Evolutionary conservation across 768 basidiomycete species (phyloP).

Genomic region (Chiua virens): DNA sequence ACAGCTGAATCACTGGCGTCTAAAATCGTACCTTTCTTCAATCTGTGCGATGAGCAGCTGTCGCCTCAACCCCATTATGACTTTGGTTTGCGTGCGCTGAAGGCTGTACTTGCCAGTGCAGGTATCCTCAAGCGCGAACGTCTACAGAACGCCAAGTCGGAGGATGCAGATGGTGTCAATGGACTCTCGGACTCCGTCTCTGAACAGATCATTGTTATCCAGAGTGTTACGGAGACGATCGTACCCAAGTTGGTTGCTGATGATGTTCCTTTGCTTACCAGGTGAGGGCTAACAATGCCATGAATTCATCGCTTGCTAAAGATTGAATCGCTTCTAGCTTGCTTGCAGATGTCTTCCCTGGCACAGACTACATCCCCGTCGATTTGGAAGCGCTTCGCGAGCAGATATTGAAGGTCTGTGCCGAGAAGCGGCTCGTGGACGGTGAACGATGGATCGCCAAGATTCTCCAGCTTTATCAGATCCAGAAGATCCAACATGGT

Average conservation of each 20-base stretch:
- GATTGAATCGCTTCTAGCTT: constrained; percentile 48
- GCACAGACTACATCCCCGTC: constrained; percentile 87
- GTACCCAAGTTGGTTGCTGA: constrained; percentile 97
- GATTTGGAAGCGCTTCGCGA: constrained; percentile 84
- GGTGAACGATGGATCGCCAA: constrained; percentile 93
- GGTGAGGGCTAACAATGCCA: constrained; percentile 45
- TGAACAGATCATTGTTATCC: constrained; percentile 96
- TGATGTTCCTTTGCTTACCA: constrained; percentile 92
- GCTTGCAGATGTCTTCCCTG: constrained; percentile 96
- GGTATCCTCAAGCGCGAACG: constrained; percentile 97
- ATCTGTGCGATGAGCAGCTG: constrained; percentile 95
- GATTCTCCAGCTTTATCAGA: constrained; percentile 97
- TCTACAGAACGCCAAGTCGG: constrained; percentile 47
- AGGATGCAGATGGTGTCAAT: constrained; percentile 43
- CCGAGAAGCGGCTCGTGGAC: constrained; percentile 78
- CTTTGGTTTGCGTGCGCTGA: constrained; percentile 96
- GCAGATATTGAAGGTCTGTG: constrained; percentile 84
- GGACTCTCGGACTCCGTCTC: constrained; percentile 70
- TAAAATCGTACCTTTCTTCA: constrained; percentile 99
- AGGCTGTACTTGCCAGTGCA: constrained; percentile 94
- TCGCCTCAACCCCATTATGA: constrained; percentile 99
- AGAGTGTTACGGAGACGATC: constrained; percentile 97
- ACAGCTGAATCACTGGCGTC: constrained; percentile 97
- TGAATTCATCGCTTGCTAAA: background rate
- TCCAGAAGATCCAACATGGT: constrained; percentile 99